Base-by-base conservation (phyloP, 176 grass and related monocot species). In the Chloris gayana region DNA sequence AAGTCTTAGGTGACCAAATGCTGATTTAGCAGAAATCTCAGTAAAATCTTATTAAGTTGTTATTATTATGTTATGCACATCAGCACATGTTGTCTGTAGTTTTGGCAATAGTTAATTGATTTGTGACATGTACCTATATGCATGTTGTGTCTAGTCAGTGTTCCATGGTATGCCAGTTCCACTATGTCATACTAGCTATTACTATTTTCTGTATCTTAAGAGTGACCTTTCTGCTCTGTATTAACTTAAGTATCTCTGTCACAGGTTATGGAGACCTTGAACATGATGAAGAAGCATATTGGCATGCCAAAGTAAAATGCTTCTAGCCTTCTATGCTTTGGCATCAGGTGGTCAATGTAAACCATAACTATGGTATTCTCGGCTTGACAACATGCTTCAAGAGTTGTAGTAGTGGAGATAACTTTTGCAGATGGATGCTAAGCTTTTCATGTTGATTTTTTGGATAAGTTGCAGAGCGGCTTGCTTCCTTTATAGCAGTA, bases 211-310 rank as follows among this genome's bases (percentile, higher is more conserved):
- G 35, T 64, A 67, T 17, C 13, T 70, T 66, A 72, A 10, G 6
- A 64, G 17, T 67, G 38, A 15, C 69, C 1, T 76, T 58, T 49
- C 0, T 57, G n/a, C n/a, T 80, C 21, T 49, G 19, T 84, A 22
- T 61, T 75, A 67, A 80, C 12, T 38, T 3, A 4, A 24, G 32
- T 65, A 49, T 54, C 27, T 47, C 5, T 60, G 4, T 69, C 26
- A 42, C 73, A 94, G 86, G 86, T 93, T 58, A 87, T 93, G 81
- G 91, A 93, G 74, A 83, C 76, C 59, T 78, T 93, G 54, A 85
- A 70, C 65, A 76, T 93, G 78, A 89, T 93, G 32, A 89, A 69
- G 85, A 93, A 86, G 64, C 84, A 87, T 84, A 87, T 87, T 25
- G 82, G 72, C 82, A 70, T 74, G 73, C 21, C 62, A 60, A 93